Evolutionary conservation across 2,329 filamentous ascomycete genomes (phyloP), one percentile per base, ranked within the genome.

Genomic region (Paracamarosporium sp.): DNA sequence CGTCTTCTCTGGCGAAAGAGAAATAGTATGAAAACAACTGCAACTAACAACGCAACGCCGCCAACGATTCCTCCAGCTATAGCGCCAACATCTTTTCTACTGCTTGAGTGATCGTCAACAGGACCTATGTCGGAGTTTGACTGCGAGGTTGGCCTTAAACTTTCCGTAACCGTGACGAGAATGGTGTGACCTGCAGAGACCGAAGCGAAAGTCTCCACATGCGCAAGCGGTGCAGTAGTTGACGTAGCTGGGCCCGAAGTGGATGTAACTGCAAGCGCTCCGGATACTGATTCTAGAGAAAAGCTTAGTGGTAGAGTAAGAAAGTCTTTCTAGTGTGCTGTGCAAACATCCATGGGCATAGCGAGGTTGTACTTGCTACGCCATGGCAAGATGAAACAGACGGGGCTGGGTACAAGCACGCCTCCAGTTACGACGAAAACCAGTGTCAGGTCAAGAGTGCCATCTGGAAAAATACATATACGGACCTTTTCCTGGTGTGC

Each of bases 61-160:
- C 69, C 71, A 11, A 70, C 31, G 1, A 63, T 61, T 9, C 62
- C 67, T 13, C 70, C 70, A 15, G 64, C 63, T 15, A 73, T 68
- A 25, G 62, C 59, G 25, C 61, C 68, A 13, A 62, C 48, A 15
- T 62, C 56, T 6, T 52, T 30, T 2, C 22, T 53, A 22, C 25
- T 41, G 22, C 55, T 36, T 24, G 28, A 24, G 6, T 36, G 25
- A 13, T 40, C 15, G 12, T 20, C 15, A 12, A 35, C 5, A 11
- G 22, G 17, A 30, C 13, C 30, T 43, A 17, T 25, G 8, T 55
- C 36, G 20, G 40, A 40, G 15, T 53, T 15, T 7, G 36, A 5
- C 1, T 40, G 33, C 1, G 56, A 41, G 7, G 38, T 22, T 38
- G 36, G 47, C n/a, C 27, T n/a, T 33, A 47, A 41, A 15, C 17